These are phyloP conservation scores for Cladosporium phlei DNA, from an alignment of 2,329 filamentous ascomycete genomes.

Conservation along the genomic window DNA sequence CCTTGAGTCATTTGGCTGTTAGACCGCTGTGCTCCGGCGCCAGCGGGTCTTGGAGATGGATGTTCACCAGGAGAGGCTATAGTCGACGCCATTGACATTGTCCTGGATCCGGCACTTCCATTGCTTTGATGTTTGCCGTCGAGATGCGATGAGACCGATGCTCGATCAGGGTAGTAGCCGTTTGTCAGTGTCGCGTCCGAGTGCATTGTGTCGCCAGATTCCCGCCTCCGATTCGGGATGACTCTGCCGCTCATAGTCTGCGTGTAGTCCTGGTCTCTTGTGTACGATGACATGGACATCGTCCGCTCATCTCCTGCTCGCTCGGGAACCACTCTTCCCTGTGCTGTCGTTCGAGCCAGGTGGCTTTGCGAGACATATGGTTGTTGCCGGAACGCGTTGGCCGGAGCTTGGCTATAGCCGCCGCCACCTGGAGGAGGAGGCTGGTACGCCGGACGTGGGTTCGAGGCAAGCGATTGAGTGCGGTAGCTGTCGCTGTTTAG, in stretches of 20 bases:
- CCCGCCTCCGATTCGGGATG: constrained; percentile 71
- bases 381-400: constrained; percentile 72
- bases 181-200: constrained; percentile 27
- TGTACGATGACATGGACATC: constrained; percentile 90
- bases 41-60: constrained; percentile 25
- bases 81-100: constrained; percentile 92
- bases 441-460: constrained; percentile 68
- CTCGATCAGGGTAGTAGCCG: constrained; percentile 25
- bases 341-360: constrained; percentile 76
- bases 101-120: constrained; percentile 51
- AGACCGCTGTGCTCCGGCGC: constrained; percentile 29
- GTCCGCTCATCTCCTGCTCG: constrained; percentile 78
- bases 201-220: constrained; percentile 40
- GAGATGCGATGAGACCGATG: constrained; percentile 20
- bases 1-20: constrained; percentile 33
- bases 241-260: constrained; percentile 92
- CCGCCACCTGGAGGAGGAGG: constrained; percentile 49
- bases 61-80: constrained; percentile 49
- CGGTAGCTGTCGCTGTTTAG: constrained; percentile 81
- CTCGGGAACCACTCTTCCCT: constrained; percentile 86
- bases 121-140: constrained; percentile 27
- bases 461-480: constrained; percentile 84
- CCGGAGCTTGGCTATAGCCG: constrained; percentile 57
- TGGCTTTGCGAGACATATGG: constrained; percentile 57
- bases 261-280: constrained; percentile 67